These are phyloP conservation scores for Auricularia heimuer DNA, from an alignment of 768 basidiomycete species.

Conservation along the genomic window DNA sequence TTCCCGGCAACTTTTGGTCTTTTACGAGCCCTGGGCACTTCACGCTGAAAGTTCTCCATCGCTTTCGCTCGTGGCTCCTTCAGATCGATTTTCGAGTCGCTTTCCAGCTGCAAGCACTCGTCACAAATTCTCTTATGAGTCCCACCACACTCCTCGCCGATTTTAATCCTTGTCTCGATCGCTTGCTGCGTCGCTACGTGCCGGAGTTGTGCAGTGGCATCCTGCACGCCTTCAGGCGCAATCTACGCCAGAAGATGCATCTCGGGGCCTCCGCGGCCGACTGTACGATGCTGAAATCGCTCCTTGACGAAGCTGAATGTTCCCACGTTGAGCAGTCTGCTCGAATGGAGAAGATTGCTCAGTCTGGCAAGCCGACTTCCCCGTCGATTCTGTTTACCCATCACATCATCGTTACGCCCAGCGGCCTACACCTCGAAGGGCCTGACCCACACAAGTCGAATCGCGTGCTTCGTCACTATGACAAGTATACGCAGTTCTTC, in stretches of 20 bases:
- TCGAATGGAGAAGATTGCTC: background rate
- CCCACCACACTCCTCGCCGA: constrained; percentile 41
- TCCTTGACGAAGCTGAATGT: background rate
- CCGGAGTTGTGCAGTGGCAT: constrained; percentile 33
- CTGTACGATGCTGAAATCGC: background rate
- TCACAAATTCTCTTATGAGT: constrained; percentile 53
- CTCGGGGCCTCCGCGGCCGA: background rate
- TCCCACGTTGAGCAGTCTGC: background rate
- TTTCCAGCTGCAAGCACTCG: constrained; percentile 66
- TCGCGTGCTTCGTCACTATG: constrained; percentile 62
- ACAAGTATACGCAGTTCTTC: constrained; percentile 54
- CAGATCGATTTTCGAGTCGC: constrained; percentile 54
- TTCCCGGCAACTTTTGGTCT: constrained; percentile 21
- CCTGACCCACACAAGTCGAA: constrained; percentile 72
- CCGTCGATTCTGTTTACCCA: constrained; percentile 48
- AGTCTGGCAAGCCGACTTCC: constrained; percentile 14
- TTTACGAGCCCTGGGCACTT: constrained; percentile 34
- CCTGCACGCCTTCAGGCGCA: constrained; percentile 34
- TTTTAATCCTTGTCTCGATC: constrained; percentile 35
- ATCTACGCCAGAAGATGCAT: background rate
- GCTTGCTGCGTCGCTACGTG: constrained; percentile 25
- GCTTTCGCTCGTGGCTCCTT: constrained; percentile 34
- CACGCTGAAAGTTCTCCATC: constrained; percentile 33
- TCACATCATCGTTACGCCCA: constrained; percentile 70
- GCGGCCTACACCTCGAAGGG: constrained; percentile 63